A percentile compares a stretch with the other conserved stretches of the same genome.
Evolutionary conservation across 2,329 filamentous ascomycete genomes (phyloP).

Genomic region (Pseudomassariella vexata): DNA sequence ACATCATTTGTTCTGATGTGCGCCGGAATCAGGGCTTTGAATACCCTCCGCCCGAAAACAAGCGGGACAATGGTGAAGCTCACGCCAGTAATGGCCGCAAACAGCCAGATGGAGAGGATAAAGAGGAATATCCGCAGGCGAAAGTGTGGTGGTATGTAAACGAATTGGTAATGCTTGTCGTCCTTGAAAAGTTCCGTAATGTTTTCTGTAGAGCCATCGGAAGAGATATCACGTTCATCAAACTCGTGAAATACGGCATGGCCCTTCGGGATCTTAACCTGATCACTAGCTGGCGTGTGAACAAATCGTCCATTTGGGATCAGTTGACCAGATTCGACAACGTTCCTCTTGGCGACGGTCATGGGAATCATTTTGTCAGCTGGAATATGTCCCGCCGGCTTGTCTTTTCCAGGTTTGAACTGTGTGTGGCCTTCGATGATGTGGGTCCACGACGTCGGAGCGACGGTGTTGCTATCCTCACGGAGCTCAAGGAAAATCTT

Average conservation of each 20-base stretch:
- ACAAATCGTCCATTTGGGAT: constrained; percentile 75
- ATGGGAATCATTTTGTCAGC: constrained; percentile 29
- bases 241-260: constrained; percentile 75
- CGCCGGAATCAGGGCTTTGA: constrained; percentile 65
- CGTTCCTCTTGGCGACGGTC: constrained; percentile 33
- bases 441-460: constrained; percentile 53
- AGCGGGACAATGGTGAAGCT: constrained; percentile 81
- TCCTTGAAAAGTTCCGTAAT: constrained; percentile 44
- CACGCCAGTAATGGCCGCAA: constrained; percentile 83
- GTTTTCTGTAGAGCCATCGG: constrained; percentile 58
- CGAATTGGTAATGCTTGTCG: constrained; percentile 59
- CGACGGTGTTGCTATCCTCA: constrained; percentile 32
- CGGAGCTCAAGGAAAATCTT: constrained; percentile 42
- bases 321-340: constrained; percentile 49
- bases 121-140: constrained; percentile 74
- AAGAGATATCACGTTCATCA: constrained; percentile 57
- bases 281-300: constrained; percentile 88
- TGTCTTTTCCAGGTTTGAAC: constrained; percentile 39
- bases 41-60: constrained; percentile 74
- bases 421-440: constrained; percentile 45
- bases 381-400: constrained; percentile 31
- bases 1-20: constrained; percentile 84
- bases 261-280: constrained; percentile 88
- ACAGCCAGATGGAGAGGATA: constrained; percentile 86
- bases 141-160: constrained; percentile 84